phyloP scores from a whole-genome alignment of 768 basidiomycete species.

The Lactarius hengduanensis region DNA sequence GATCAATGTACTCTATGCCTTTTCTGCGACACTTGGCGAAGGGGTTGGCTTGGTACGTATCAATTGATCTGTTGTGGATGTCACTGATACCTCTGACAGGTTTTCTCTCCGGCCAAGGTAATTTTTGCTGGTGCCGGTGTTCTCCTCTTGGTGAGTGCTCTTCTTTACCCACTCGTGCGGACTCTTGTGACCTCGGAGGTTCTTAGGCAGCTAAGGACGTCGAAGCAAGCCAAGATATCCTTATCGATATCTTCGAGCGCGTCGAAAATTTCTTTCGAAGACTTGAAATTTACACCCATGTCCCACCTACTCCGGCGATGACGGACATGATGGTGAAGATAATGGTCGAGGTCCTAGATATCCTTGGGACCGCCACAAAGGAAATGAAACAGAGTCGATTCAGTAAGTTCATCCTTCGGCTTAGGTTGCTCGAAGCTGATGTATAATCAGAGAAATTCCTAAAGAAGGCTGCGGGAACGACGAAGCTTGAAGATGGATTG shows the following conservation, averaged over 20 bases:
- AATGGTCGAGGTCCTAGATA: not conserved
- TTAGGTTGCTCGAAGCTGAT: not conserved
- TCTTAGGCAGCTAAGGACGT: not conserved
- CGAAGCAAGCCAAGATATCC: not conserved
- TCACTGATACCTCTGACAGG: not conserved
- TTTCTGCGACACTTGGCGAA: not conserved
- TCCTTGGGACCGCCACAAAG: not conserved
- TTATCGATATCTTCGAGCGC: not conserved
- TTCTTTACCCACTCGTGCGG: not conserved
- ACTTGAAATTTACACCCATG: not conserved
- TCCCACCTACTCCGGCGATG: not conserved
- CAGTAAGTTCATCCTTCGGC: not conserved
- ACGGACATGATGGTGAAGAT: constrained; percentile 1
- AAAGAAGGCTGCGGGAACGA: not conserved
- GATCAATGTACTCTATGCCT: not conserved
- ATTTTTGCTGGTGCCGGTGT: not conserved
- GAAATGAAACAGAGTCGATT: not conserved
- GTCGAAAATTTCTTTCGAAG: not conserved
- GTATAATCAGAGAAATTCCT: not conserved
- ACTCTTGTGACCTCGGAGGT: not conserved
- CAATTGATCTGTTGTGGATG: not conserved
- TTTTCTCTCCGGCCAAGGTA: not conserved
- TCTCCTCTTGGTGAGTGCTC: not conserved
- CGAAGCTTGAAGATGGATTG: not conserved
- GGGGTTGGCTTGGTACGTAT: not conserved